Conservation (phyloP, 495 filamentous ascomycete species). For the Aspergillus nanangensis region DNA sequence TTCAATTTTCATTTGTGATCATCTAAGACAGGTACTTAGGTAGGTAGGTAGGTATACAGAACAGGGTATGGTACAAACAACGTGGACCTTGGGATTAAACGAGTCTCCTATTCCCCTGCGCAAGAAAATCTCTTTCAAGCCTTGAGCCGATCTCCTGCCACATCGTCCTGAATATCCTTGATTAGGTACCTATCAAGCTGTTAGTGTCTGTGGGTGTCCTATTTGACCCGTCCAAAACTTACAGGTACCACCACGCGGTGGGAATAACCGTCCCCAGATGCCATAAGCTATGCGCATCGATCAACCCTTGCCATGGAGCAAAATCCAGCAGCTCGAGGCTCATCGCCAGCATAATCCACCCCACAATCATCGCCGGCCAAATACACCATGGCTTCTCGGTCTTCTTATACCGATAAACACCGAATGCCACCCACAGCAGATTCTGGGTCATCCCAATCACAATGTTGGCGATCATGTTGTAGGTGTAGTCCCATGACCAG, state of each 20-base stretch:
- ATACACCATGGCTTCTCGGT: slow-evolving; percentile 68
- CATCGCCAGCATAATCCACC: slow-evolving; percentile 90
- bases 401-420: slow-evolving; percentile 66
- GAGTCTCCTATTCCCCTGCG: not conserved
- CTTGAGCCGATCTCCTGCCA: slow-evolving; percentile 49
- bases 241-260: slow-evolving; percentile 94
- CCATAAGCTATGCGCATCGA: slow-evolving; percentile 97
- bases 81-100: no score
- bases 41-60: no score
- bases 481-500: slow-evolving; percentile 89
- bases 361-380: slow-evolving; percentile 91
- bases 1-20: no score
- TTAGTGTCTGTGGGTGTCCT: slow-evolving; percentile 10
- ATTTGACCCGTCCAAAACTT: no score
- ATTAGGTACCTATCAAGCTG: slow-evolving; percentile 60
- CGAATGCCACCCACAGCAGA: slow-evolving; percentile 80
- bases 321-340: slow-evolving; percentile 94
- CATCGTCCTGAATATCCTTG: slow-evolving; percentile 72
- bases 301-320: slow-evolving; percentile 70
- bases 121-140: slow-evolving; percentile 23
- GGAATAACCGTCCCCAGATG: slow-evolving; percentile 89
- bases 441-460: slow-evolving; percentile 77
- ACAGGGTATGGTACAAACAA: no score
- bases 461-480: slow-evolving; percentile 97
- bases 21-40: no score